phyloP scores from a whole-genome alignment of 2,329 filamentous ascomycete species.

The Thielaviopsis populi region DNA sequence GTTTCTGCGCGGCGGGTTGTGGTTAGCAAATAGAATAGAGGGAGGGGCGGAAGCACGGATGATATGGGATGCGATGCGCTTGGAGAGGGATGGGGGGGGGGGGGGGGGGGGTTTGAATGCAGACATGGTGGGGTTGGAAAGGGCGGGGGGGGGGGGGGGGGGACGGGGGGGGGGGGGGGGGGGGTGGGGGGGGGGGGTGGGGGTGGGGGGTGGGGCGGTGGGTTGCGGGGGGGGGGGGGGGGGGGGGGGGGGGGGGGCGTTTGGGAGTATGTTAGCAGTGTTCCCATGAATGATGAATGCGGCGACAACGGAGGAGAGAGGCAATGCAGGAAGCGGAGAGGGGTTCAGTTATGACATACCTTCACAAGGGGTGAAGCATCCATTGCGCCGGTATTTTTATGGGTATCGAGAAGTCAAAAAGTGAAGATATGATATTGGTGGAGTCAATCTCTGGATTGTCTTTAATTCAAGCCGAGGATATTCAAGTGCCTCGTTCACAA shows the following conservation, averaged over 20 bases:
- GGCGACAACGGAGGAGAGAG: neutral
- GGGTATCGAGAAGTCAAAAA: neutral
- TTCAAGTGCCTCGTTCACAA: neutral
- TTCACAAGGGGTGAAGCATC: slow-evolving; percentile 54
- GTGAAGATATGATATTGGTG: neutral
- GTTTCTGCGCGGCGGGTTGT: slow-evolving; percentile 44
- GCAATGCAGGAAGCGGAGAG: neutral
- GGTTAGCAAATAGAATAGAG: neutral
- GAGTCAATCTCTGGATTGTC: neutral
- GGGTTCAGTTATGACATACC: slow-evolving; percentile 27
- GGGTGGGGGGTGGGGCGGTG: no score
- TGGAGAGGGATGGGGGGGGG: no score
- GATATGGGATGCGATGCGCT: no score
- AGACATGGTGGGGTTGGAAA: no score
- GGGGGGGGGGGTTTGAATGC: slow-evolving; percentile 12
- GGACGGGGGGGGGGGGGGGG: no score
- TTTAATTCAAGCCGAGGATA: neutral
- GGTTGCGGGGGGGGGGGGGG: no score
- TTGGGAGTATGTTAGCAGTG: neutral
- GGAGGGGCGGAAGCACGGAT: no score
- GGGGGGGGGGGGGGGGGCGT: neutral
- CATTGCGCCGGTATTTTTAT: slow-evolving; percentile 32
- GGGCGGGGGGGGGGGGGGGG: no score
- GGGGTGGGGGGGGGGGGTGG: no score
- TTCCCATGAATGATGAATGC: neutral